Evolutionary conservation across 441 rosid species (phyloP), one percentile per base, ranked within the genome.

Genomic region (Brassica hybrid): DNA sequence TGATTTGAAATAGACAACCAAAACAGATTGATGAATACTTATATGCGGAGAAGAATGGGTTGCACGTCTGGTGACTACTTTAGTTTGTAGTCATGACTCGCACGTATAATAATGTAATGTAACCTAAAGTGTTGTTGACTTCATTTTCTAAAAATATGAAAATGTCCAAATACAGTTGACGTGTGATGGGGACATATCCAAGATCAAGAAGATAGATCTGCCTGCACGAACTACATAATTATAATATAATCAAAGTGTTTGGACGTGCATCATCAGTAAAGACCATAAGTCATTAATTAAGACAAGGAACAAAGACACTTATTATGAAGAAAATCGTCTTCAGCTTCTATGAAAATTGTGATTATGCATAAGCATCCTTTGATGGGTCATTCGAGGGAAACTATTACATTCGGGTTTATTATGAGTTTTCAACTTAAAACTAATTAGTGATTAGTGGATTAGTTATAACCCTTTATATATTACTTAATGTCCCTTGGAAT

Each of bases 221-320:
- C 77, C 65, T 78, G 81, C 81, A 78, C 77, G 81, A 78, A n/a
- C 73, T 43, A 66, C 54, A n/a, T 71, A 57, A 2, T 12, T 62
- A 65, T 13, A 62, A 64, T 36, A 56, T 56, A 38, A 60, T 12
- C 36, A 25, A 25, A 27, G 1, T 60, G 18, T 13, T 3, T 60
- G 38, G 65, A 60, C 5, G 34, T 73, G 5, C 41, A 34, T 19
- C 41, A 34, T 19, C 63, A 64, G 45, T 64, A n/a, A 32, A 73
- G 21, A 52, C 11, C 9, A 2, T 27, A 27, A 27, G 32, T 27
- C 32, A 45, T 45, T 12, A 54, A 60, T 60, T 36, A 38, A 23
- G 64, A 12, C 1, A 19, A 70, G 21, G 17, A 36, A 9, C 9
- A 21, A 70, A 14, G 21, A 9, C 8, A 65, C 17, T 18, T 2